Evolutionary conservation across 139 green algal species (phyloP), one percentile per base, ranked within the genome.

Genomic region (Eudorina sp.): DNA sequence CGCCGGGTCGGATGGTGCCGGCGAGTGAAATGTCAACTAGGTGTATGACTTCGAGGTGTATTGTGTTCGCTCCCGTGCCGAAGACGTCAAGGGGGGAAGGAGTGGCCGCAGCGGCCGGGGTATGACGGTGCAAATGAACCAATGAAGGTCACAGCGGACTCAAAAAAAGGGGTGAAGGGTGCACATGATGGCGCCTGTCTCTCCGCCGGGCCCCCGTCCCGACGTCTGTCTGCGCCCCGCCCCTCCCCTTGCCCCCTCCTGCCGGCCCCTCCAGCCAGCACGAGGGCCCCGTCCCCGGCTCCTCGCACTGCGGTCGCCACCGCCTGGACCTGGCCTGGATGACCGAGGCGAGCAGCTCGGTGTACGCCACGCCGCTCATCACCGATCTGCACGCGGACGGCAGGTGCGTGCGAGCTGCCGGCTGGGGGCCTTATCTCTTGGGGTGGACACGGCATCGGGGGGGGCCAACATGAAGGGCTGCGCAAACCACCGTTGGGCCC

Each of bases 301-400:
- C 53, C n/a, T 5, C 29, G 14, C 80, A 13, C 80, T 86, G 80
- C 80, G 80, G 80, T 4, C 60, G 58, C 21, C 80, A 88, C 36
- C 91, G 97, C 85, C 58, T 99, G 25, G 90, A 96, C 48, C 87
- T 99, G 68, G 90, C 91, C 55, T 99, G 98, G 98, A 97, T 97
- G 94, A 95, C 94, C 6, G 95, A 99, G 85, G 92, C 96, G 3
- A 93, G 80, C 40, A 96, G 91, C 38, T 95, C 89, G 68, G 92
- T 99, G 4, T 99, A 99, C 81, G 95, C 97, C 38, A 99, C 98
- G 0, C 98, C 98, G 0, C 87, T 99, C 31, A 98, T 99, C 90
- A 97, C 96, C 1, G 98, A 99, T 87, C 88, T 99, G 36, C 97
- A 95, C 91, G 95, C 91, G 55, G 98, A 99, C 88, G 90, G 90